phyloP scores from a whole-genome alignment of 2,329 filamentous ascomycete genomes.

The Xylaria sp. region DNA sequence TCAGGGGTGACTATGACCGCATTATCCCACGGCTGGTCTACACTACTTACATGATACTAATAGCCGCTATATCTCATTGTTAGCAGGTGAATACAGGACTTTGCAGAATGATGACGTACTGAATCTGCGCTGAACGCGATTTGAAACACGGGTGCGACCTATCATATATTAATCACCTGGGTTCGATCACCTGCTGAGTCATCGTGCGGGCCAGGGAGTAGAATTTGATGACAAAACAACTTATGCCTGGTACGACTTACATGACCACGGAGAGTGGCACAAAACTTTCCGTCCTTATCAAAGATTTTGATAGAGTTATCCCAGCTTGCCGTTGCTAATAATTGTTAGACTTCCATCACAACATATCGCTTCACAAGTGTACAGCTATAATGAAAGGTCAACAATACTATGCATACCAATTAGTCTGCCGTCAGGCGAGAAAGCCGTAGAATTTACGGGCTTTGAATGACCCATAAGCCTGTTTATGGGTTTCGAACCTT shows the following conservation, averaged over 20 bases:
- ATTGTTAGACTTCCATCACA: background rate
- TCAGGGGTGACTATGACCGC: no score
- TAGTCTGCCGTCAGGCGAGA: constrained; percentile 87
- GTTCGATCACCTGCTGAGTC: background rate
- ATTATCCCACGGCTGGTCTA: background rate
- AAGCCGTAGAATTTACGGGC: constrained; percentile 94
- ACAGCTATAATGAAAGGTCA: background rate
- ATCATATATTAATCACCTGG: constrained; percentile 23
- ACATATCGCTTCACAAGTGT: background rate
- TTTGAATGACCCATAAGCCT: constrained; percentile 94
- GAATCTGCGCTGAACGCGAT: constrained; percentile 93
- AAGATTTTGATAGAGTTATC: constrained; percentile 94
- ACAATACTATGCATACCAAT: constrained; percentile 63
- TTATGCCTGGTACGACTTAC: constrained; percentile 64
- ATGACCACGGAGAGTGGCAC: constrained; percentile 88
- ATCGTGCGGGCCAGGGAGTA: background rate
- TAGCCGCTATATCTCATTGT: constrained; percentile 51
- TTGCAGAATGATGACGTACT: constrained; percentile 40
- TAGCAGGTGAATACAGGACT: background rate
- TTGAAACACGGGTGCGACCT: constrained; percentile 85
- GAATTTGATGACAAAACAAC: background rate
- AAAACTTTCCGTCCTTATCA: constrained; percentile 78
- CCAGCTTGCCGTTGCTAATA: constrained; percentile 77
- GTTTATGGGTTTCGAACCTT: constrained; percentile 84
- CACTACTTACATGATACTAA: constrained; percentile 36